Base-by-base conservation (phyloP, 2,329 filamentous ascomycete genomes). In the Penicillium sp. region DNA sequence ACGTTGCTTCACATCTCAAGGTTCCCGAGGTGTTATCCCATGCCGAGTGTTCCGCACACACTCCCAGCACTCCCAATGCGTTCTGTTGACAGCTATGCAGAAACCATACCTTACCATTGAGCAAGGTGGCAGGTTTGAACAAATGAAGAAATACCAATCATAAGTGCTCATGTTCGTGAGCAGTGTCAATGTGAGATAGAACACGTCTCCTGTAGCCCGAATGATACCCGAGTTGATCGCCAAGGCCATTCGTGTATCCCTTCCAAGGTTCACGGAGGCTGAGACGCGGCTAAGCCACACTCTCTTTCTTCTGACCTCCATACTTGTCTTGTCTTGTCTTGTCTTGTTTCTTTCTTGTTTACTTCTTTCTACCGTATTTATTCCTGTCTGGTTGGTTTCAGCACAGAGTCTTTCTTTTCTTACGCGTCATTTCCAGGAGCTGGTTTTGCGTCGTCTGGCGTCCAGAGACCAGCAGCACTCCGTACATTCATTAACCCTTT, bases 271-370 rank as follows among this genome's bases (percentile, higher is more conserved):
- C 24, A 31, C 56, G 22, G 45, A 39, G 56, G 56, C 45, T 53
- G 53, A 44, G 51, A 47, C 44, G 18, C 56, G 40, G 40, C 51
- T 58, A 31, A 54, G 54, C 54, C 53, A 55, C 53, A 43, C 32
- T 52, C 52, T 42, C 18, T 51, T 54, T 42, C 45, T 42, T 29
- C 38, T 29, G n/a, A 46, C 47, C 31, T 52, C 29, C 16, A 10
- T 47, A 38, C 29, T 51, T 27, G 11, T 54, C 46, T 44, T 50
- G 47, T n/a, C n/a, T n/a, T n/a, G n/a, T n/a, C n/a, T n/a, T n/a
- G n/a, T n/a, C 50, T 44, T 56, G 50, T 57, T 52, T 61, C 62
- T 27, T 64, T 62, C 34, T 47, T 18, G 18, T 18, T 54, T 36
- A 44, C 18, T n/a, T 55, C 54, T 47, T 13, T 31, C 36, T 42